Conservation (phyloP, 441 rosid genomes). For the Mallotus repandus region DNA sequence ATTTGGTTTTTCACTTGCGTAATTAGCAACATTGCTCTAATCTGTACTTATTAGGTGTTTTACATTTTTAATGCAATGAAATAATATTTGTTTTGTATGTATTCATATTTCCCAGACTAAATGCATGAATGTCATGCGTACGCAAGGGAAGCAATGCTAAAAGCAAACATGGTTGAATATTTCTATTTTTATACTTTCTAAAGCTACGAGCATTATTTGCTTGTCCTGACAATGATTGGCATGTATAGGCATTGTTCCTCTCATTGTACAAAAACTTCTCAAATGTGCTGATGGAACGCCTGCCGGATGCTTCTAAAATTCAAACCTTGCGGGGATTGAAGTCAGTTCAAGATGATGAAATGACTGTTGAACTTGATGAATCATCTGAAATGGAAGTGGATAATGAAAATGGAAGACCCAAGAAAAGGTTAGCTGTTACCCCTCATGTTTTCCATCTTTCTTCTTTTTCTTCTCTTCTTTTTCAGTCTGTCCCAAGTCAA, state of each 20-base stretch:
- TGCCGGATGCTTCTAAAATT: conserved; percentile 73
- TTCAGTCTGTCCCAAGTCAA: background rate
- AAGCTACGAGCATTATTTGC: background rate
- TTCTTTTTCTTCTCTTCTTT: too few relatives aligned
- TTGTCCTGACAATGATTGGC: conserved; percentile 21
- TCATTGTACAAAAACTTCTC: conserved; percentile 68
- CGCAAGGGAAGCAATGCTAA: too few relatives aligned
- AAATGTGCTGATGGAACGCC: conserved; percentile 64
- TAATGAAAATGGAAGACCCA: conserved; percentile 60
- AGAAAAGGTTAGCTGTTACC: conserved; percentile 36
- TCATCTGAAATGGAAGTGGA: conserved; percentile 83
- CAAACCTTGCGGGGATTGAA: conserved; percentile 59
- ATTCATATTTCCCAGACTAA: too few relatives aligned
- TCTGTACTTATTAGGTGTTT: too few relatives aligned
- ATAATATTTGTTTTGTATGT: too few relatives aligned
- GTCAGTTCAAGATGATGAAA: conserved; percentile 48
- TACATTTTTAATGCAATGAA: too few relatives aligned
- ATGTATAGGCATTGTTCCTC: conserved; percentile 62
- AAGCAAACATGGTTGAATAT: background rate
- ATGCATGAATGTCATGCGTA: too few relatives aligned
- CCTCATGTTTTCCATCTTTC: background rate
- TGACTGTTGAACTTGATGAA: conserved; percentile 56
- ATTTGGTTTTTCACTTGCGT: too few relatives aligned
- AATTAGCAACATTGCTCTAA: too few relatives aligned
- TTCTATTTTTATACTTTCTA: background rate